Evolutionary conservation across 2,329 filamentous ascomycete genomes (phyloP), one percentile per base, ranked within the genome.

Genomic region (Fusarium xylarioides): DNA sequence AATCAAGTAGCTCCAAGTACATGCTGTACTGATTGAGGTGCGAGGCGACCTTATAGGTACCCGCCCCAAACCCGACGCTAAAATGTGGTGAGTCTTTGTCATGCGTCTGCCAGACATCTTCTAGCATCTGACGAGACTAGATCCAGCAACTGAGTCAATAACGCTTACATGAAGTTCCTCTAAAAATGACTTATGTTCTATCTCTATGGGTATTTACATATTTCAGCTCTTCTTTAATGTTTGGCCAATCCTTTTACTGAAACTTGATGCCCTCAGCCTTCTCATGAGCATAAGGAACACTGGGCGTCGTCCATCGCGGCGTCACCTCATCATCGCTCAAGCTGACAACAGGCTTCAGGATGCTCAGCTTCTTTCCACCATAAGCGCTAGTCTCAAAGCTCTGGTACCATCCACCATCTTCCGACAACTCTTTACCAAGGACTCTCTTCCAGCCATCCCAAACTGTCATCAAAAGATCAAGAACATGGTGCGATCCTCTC

Each of bases 371-470:
- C 42, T 57, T 71, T 4, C 62, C 67, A 26, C 50, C 50, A n/a
- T 57, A 71, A 11, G 68, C 55, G 15, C 68, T 71, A 1, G 16
- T 40, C 1, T 57, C 62, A 18, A 68, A 71, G 8, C 26, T 71
- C 19, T 71, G 68, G 14, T 68, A 71, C 8, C 37, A 30, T 1
- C 40, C 61, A 30, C 61, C 23, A 9, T 71, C 44, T 11, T 70
- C 68, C 1, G 43, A 34, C 21, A 70, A 12, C 15, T 23, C 26
- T 0, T 10, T 11, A 3, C 30, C 30, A 11, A 70, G 23, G 8
- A 71, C 67, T 37, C 55, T 43, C 28, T 69, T 64, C 66, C 57
- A 69, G 1, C 57, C 66, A 28, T 58, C n/a, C 66, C 65, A 69
- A 5, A 69, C 50, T 4, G 65, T 69, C 5, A 69, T n/a, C 7